Evolutionary conservation across 2,329 filamentous ascomycete genomes (phyloP).

Genomic region (Botryotinia globosa): DNA sequence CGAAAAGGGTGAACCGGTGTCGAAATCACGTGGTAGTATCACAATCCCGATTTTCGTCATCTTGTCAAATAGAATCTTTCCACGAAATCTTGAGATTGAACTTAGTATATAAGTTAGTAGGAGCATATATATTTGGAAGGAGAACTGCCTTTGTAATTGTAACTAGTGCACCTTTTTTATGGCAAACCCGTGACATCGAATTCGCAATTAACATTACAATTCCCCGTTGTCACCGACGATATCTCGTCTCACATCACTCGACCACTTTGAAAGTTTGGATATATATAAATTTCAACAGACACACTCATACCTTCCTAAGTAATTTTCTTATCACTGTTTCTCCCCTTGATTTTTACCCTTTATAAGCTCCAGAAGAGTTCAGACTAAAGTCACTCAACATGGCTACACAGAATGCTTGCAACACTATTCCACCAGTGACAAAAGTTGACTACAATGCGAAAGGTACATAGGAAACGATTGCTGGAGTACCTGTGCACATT

Average conservation of each 20-base stretch:
- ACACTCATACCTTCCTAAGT: not conserved
- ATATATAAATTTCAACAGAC: not conserved
- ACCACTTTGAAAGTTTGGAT: not conserved
- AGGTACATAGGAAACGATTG: slow-evolving; percentile 26
- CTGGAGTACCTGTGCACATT: slow-evolving; percentile 21
- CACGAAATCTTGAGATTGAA: too few species aligned
- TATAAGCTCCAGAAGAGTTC: not conserved
- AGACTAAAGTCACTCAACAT: slow-evolving; percentile 13
- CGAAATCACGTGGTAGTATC: not conserved
- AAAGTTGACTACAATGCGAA: slow-evolving; percentile 36
- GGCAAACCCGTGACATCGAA: not conserved
- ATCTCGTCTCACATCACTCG: not conserved
- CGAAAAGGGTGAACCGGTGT: not conserved
- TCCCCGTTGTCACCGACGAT: not conserved
- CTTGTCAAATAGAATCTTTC: not conserved
- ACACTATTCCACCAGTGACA: slow-evolving; percentile 37
- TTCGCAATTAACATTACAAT: not conserved
- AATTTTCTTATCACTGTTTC: not conserved
- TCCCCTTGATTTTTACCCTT: not conserved
- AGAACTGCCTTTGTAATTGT: too few species aligned
- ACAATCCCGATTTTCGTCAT: not conserved
- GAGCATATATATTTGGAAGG: too few species aligned
- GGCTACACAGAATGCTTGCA: slow-evolving; percentile 32
- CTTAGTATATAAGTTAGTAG: too few species aligned
- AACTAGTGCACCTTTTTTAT: too few species aligned